Percentiles rank a stretch among this genome's conserved stretches.
Conservation (phyloP, 352 stramenopile genomes). For the Globisporangium iwayamae region DNA sequence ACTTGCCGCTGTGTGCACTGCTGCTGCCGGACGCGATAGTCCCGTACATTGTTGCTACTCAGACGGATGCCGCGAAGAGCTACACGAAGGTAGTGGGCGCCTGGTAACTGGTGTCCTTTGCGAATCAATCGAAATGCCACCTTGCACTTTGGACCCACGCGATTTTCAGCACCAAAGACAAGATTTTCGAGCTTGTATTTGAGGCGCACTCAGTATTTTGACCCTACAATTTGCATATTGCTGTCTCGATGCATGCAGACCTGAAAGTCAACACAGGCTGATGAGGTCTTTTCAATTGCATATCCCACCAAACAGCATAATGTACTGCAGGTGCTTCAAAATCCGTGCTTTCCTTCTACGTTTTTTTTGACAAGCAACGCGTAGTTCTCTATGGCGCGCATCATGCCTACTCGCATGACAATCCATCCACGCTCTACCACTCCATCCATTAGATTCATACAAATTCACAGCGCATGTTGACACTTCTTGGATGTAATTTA, state of each 20-base stretch:
- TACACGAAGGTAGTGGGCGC: not conserved
- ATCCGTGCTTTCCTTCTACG: not conserved
- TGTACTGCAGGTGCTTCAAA: not conserved
- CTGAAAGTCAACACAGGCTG: too few relatives aligned
- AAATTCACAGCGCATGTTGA: not conserved
- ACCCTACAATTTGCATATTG: not conserved
- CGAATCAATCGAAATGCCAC: slow-evolving; percentile 5
- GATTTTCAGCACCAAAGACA: slow-evolving; percentile 10
- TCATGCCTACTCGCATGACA: not conserved
- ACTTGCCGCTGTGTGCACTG: slow-evolving; percentile 23
- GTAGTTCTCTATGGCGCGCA: too few relatives aligned
- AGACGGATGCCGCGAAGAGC: not conserved
- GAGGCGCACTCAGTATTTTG: not conserved
- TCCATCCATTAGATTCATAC: not conserved
- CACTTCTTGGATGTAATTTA: slow-evolving; percentile 5
- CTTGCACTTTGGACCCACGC: not conserved
- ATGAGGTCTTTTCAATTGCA: not conserved
- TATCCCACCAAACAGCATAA: not conserved
- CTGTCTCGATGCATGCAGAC: not conserved
- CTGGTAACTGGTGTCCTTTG: not conserved
- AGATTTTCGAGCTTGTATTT: slow-evolving; percentile 8
- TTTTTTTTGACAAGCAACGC: not conserved
- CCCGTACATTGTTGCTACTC: slow-evolving; percentile 38
- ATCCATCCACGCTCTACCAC: not conserved
- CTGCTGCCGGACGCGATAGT: slow-evolving; percentile 28